Base-by-base conservation (phyloP, 208 protist genomes). In the Acanthamoeba culbertsoni region DNA sequence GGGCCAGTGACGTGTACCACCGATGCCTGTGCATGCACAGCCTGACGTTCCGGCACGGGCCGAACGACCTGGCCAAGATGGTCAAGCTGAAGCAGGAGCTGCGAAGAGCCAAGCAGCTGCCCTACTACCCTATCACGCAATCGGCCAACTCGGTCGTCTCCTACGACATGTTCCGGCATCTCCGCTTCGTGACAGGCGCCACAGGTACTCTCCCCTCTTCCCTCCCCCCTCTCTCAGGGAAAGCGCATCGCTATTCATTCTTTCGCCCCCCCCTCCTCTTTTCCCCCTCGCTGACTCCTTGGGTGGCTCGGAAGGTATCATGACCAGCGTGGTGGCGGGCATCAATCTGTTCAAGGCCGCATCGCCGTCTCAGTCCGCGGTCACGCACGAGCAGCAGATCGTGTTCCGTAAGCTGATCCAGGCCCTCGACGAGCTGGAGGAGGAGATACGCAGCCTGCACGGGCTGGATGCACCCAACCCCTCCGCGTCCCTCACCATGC, bases 1-100 rank as follows among this genome's bases (percentile, higher is more conserved):
- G n/a, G n/a, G n/a, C n/a, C n/a, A 79, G 82, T 33, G 82, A 90
- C 43, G 82, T 68, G 37, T 90, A 90, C 28, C 82, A 90, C 23
- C 82, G 82, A 3, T 90, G 82, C 43, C 37, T 90, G 51, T 90
- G 82, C 55, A 68, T 90, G 82, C 45, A 90, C 43, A 90, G 45
- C 82, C 82, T 90, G 51, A 90, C 55, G 18, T 90, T 90, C 82
- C 35, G 55, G 0, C 45, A 68, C 37, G 82, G 82, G 0, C 40
- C 82, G 26, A 90, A 18, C 35, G 82, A 90, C 55, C 45, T 59
- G 4, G 33, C 82, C 16, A 90, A 90, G 43, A 90, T 90, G 45
- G 82, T 90, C 6, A 68, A 90, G 55, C 55, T 90, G 33, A 90
- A 90, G 55, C 51, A 90, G 23, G 82, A 90, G 82, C 45, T 90